These are phyloP conservation scores for Theobroma grandiflorum DNA, from an alignment of 441 rosid species.

Conservation along the genomic window DNA sequence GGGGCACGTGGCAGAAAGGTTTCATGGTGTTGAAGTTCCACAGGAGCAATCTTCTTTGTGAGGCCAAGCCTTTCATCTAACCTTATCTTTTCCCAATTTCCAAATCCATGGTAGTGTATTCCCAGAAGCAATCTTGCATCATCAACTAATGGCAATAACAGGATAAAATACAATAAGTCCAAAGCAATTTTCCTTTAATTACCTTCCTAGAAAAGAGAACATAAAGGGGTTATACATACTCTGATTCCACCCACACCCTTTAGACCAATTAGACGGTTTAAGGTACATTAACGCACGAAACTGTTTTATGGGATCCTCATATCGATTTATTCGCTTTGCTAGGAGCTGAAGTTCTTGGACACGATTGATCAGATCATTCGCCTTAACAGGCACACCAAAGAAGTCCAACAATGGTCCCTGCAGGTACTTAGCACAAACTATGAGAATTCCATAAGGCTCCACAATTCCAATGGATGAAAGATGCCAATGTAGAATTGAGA, in stretches of 20 bases:
- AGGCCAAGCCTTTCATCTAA: constrained; percentile 95
- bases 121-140: constrained; percentile 99
- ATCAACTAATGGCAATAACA: constrained; percentile 64
- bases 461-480: not conserved
- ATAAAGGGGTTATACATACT: constrained; percentile 49
- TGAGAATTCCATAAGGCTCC: not conserved
- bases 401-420: constrained; percentile 97
- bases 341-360: constrained; percentile 91
- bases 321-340: constrained; percentile 82
- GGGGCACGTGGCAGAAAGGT: constrained; percentile 99
- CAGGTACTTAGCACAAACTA: constrained; percentile 30
- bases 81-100: constrained; percentile 98
- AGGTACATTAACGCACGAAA: constrained; percentile 88
- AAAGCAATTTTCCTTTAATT: not conserved
- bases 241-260: constrained; percentile 99
- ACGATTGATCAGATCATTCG: constrained; percentile 79
- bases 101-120: constrained; percentile 89
- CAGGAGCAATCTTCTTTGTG: constrained; percentile 97
- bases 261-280: constrained; percentile 99
- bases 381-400: constrained; percentile 97
- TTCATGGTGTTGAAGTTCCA: constrained; percentile 98
- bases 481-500: not conserved
- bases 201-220: not conserved
- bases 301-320: constrained; percentile 86
- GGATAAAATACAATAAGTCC: constrained; percentile 20